Conservation (phyloP, 495 filamentous ascomycete genomes). For the Tuber calosporum region DNA sequence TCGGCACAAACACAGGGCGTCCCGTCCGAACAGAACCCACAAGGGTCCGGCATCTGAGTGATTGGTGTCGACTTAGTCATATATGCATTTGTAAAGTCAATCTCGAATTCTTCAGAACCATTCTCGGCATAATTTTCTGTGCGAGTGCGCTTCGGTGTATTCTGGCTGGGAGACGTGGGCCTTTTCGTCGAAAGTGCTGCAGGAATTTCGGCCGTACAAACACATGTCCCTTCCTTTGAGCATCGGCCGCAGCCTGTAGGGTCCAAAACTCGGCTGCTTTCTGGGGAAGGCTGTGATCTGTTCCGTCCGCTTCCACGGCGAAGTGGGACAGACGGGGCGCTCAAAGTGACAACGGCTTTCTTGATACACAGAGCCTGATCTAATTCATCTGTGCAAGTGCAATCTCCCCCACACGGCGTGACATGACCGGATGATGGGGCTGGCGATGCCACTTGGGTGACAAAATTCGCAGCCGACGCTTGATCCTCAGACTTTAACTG, state of each 20-base stretch:
- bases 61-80: conserved; percentile 44
- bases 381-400: conserved; percentile 24
- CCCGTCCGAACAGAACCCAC: conserved; percentile 82
- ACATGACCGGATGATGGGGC: conserved; percentile 31
- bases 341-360: conserved; percentile 1
- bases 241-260: conserved; percentile 51
- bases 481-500: conserved; percentile 45
- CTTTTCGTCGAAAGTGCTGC: conserved; percentile 27
- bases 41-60: conserved; percentile 52
- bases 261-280: conserved; percentile 30
- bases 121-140: conserved; percentile 22
- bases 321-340: conserved; percentile 44
- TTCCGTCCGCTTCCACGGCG: conserved; percentile 45
- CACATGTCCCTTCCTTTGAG: conserved; percentile 47
- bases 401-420: conserved; percentile 25
- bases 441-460: conserved; percentile 39
- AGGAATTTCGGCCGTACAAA: conserved; percentile 51
- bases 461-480: conserved; percentile 36
- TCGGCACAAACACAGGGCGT: conserved; percentile 80
- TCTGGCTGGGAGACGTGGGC: conserved; percentile 26
- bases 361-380: conserved; percentile 32
- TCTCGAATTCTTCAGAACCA: conserved; percentile 40
- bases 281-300: conserved; percentile 23
- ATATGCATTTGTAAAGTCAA: conserved; percentile 39
- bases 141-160: conserved; percentile 35